Base-by-base conservation (phyloP, 2,329 filamentous ascomycete genomes). In the Xylariaceae sp. region DNA sequence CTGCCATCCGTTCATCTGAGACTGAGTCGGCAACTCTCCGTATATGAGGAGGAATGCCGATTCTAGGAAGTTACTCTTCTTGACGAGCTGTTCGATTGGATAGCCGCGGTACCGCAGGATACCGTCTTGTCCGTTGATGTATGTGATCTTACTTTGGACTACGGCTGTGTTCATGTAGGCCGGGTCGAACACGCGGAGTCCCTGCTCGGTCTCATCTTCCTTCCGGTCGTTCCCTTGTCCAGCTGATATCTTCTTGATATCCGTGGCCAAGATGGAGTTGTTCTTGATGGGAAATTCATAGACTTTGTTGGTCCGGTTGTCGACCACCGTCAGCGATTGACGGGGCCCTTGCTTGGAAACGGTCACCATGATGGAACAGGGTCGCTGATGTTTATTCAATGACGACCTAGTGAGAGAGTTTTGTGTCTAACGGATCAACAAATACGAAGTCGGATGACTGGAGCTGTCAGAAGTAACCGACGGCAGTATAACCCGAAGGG, bases 81-180 rank as follows among this genome's bases (percentile, higher is more conserved):
- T 62, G 17, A 72, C 71, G 7, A 76, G 56, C 55, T 76, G 68
- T 53, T 76, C 64, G 44, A 76, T 74, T 7, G 69, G 68, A 51
- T 75, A 74, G 31, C 71, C 72, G 8, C 73, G 68, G 52, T 76
- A 76, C 31, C 71, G 69, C 26, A 76, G 61, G 34, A 73, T 69
- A 28, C 73, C 73, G 17, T 73, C 69, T 43, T 64, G 65, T 28
- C 73, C 73, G 53, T 75, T 73, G 55, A 74, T 74, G 61, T 74
- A 74, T 19, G 71, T 74, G 53, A 75, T 75, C 37, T 58, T 64
- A 51, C 66, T 71, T 59, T 69, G 59, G 16, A 74, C 65, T 2
- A 73, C 72, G 15, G 71, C 70, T 2, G 72, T 74, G 62, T 74
- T 75, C 65, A 73, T 71, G 59, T 72, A 75, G 3, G 67, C 72